Percentiles rank a stretch among this genome's conserved stretches.
Evolutionary conservation across 257 asterid species (phyloP).

Genomic region (Solanum acaule): DNA sequence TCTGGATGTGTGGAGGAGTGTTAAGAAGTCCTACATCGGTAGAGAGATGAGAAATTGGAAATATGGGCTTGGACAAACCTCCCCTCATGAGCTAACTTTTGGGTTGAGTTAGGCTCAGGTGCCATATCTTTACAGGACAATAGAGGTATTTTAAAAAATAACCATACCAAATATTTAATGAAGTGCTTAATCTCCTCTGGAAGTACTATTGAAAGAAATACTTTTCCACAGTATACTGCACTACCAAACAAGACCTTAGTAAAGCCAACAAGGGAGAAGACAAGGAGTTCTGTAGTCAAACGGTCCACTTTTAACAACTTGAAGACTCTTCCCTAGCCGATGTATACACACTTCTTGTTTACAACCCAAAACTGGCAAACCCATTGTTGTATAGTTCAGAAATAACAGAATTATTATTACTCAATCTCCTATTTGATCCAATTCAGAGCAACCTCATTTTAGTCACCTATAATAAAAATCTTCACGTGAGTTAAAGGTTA

Average conservation of each 20-base stretch:
- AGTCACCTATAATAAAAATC: not conserved
- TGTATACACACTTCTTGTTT: not conserved
- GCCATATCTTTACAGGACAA: not conserved
- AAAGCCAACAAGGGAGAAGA: not conserved
- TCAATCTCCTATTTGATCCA: not conserved
- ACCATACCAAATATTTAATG: not conserved
- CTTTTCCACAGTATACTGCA: not conserved
- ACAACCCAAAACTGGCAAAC: not conserved
- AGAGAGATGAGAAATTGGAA: not conserved
- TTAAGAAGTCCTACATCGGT: not conserved
- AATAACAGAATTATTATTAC: not conserved
- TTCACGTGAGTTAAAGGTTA: not conserved
- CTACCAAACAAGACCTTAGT: not conserved
- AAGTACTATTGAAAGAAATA: not conserved
- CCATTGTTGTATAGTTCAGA: not conserved
- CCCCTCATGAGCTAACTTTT: not conserved
- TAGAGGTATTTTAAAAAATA: not conserved
- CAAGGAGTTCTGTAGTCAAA: not conserved
- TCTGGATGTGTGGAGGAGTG: not conserved
- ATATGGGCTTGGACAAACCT: not conserved
- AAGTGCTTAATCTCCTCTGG: not conserved
- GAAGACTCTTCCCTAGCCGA: not conserved
- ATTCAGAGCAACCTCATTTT: not conserved
- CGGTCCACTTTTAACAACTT: not conserved
- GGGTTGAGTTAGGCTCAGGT: not conserved